phyloP scores from a whole-genome alignment of 2,329 filamentous ascomycete genomes.

The Escovopsis weberi region DNA sequence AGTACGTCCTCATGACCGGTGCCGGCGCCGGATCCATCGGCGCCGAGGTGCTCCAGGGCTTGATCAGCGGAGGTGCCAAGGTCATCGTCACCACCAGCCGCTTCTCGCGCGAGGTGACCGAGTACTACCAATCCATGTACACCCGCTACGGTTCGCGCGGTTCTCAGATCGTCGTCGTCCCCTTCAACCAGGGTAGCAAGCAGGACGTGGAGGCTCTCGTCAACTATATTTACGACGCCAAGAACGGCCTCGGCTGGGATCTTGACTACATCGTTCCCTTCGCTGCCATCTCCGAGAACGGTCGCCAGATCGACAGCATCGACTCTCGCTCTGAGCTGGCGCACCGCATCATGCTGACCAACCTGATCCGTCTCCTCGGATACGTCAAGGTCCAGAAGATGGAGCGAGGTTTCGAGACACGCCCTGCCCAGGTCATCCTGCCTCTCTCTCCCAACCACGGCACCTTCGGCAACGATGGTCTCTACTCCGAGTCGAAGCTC shows the following conservation, averaged over 20 bases:
- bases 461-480: constrained; percentile 92
- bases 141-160: constrained; percentile 84
- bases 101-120: constrained; percentile 92
- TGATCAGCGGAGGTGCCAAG: constrained; percentile 93
- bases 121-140: constrained; percentile 99
- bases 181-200: constrained; percentile 98
- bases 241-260: constrained; percentile 96
- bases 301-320: constrained; percentile 89
- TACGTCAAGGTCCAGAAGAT: constrained; percentile 84
- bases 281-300: constrained; percentile 93
- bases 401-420: constrained; percentile 77
- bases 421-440: constrained; percentile 89
- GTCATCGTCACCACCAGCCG: constrained; percentile 93
- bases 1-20: constrained; percentile 96
- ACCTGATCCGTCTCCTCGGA: constrained; percentile 81
- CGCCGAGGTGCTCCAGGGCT: constrained; percentile 86
- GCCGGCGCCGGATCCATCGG: constrained; percentile 96
- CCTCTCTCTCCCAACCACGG: constrained; percentile 96
- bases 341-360: constrained; percentile 98
- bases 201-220: constrained; percentile 91
- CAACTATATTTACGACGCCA: constrained; percentile 91
- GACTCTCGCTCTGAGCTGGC: constrained; percentile 97
- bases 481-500: constrained; percentile 97
- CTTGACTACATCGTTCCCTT: constrained; percentile 93
- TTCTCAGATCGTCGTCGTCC: constrained; percentile 92